Evolutionary conservation across 2,329 filamentous ascomycete species (phyloP).

Genomic region (Chaetomium olivaceum): DNA sequence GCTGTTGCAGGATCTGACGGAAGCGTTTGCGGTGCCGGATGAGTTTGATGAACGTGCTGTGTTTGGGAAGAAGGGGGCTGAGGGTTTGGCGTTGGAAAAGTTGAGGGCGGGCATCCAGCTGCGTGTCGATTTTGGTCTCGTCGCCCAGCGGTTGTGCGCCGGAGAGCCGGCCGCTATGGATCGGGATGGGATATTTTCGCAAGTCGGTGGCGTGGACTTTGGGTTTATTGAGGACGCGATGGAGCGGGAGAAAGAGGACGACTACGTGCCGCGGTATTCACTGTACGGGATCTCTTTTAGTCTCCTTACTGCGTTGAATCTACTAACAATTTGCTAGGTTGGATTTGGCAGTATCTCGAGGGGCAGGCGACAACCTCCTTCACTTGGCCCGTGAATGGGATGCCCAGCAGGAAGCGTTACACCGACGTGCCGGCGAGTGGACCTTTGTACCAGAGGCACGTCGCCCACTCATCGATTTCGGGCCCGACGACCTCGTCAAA

Average conservation of each 20-base stretch:
- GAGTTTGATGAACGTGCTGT: slow-evolving; percentile 42
- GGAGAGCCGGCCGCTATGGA: neutral
- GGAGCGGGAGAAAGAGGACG: slow-evolving; percentile 21
- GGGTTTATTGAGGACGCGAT: slow-evolving; percentile 22
- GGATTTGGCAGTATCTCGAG: slow-evolving; percentile 21
- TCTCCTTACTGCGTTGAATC: neutral
- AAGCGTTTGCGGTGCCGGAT: slow-evolving; percentile 40
- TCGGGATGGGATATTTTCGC: neutral
- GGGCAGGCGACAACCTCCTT: slow-evolving; percentile 12
- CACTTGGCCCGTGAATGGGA: slow-evolving; percentile 28
- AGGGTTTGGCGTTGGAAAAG: neutral
- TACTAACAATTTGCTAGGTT: slow-evolving; percentile 21
- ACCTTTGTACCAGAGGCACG: slow-evolving; percentile 24
- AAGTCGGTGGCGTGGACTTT: slow-evolving; percentile 4
- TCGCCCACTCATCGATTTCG: slow-evolving; percentile 26
- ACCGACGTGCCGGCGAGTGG: slow-evolving; percentile 20
- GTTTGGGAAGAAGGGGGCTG: slow-evolving; percentile 14
- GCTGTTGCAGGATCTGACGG: slow-evolving; percentile 30
- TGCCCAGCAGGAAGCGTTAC: slow-evolving; percentile 22
- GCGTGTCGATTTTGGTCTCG: slow-evolving; percentile 15
- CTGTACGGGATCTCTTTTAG: slow-evolving; percentile 19
- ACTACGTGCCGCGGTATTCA: slow-evolving; percentile 30
- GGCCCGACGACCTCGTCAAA: slow-evolving; percentile 27
- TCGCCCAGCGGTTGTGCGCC: slow-evolving; percentile 16
- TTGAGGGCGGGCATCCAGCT: slow-evolving; percentile 3